Evolutionary conservation across 768 basidiomycete species (phyloP).

Genomic region (Zangia roseola): DNA sequence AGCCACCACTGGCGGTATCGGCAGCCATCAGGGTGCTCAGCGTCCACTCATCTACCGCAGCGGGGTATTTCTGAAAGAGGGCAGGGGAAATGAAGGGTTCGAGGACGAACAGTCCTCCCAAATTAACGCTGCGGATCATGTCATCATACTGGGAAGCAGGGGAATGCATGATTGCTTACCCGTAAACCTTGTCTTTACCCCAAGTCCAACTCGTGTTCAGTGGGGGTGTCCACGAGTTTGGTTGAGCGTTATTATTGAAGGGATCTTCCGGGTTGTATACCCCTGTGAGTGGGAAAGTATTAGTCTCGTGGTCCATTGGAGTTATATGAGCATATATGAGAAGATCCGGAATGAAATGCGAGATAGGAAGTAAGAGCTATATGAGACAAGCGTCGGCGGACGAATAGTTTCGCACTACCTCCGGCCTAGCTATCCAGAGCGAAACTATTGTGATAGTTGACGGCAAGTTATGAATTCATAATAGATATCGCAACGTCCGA

Average conservation of each 20-base stretch:
- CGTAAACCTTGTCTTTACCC: conserved; percentile 58
- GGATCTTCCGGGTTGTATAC: conserved; percentile 67
- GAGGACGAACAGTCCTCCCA: conserved; percentile 73
- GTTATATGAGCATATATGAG: background rate
- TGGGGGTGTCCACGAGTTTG: conserved; percentile 80
- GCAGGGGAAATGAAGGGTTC: conserved; percentile 78
- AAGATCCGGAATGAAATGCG: conserved; percentile 1
- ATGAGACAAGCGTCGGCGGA: background rate
- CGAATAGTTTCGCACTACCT: background rate
- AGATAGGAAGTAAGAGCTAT: background rate
- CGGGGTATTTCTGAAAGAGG: conserved; percentile 59
- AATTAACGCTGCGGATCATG: conserved; percentile 49
- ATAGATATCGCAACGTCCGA: background rate
- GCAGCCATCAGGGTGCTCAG: conserved; percentile 63
- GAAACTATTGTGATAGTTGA: background rate
- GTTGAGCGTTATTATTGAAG: conserved; percentile 69
- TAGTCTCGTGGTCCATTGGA: background rate
- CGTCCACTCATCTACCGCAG: conserved; percentile 64
- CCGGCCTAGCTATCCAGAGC: background rate
- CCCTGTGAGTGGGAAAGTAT: conserved; percentile 41
- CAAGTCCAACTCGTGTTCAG: conserved; percentile 75
- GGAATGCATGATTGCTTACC: conserved; percentile 39
- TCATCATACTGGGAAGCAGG: background rate
- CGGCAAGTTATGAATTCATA: no score
- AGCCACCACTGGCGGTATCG: conserved; percentile 59